Evolutionary conservation across 1,284 basidiomycete species (phyloP).

Genomic region (Heimioporus retisporus): DNA sequence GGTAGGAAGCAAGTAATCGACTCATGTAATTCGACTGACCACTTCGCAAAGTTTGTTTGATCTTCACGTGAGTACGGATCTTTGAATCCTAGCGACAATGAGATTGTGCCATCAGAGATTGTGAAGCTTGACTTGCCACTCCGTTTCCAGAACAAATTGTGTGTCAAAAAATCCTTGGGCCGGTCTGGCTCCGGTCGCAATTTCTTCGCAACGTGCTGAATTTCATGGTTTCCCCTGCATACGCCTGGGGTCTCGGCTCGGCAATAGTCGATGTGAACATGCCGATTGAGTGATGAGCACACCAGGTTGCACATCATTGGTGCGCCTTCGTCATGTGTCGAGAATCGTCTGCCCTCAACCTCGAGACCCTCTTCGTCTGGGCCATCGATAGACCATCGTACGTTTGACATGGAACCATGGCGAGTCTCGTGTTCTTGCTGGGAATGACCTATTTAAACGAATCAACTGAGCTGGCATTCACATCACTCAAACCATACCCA

Average conservation of each 20-base stretch:
- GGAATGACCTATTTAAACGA: constrained; percentile 55
- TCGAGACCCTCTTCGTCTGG: constrained; percentile 57
- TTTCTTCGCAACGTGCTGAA: constrained; percentile 54
- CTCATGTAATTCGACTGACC: constrained; percentile 47
- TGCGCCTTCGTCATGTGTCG: constrained; percentile 63
- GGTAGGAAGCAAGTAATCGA: neutral
- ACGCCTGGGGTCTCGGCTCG: constrained; percentile 43
- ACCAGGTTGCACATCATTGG: constrained; percentile 72
- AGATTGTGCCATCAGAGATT: neutral
- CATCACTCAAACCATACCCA: constrained; percentile 47
- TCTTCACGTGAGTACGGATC: constrained; percentile 69
- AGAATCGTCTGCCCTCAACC: constrained; percentile 63
- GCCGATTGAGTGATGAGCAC: constrained; percentile 47
- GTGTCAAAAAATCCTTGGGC: constrained; percentile 66
- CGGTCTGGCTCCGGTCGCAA: constrained; percentile 55
- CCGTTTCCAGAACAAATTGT: constrained; percentile 64
- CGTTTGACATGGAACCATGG: constrained; percentile 70
- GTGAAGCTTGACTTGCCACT: constrained; percentile 52
- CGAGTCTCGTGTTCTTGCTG: constrained; percentile 68
- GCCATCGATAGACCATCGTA: constrained; percentile 64
- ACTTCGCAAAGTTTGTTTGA: constrained; percentile 60
- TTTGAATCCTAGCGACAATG: constrained; percentile 31
- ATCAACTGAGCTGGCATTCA: constrained; percentile 1
- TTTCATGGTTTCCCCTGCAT: constrained; percentile 52
- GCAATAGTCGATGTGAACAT: constrained; percentile 68